Percentiles rank a stretch among this genome's conserved stretches.
These are phyloP conservation scores for Ustilago cynodontis DNA, from an alignment of 1,284 basidiomycete genomes.

Conservation along the genomic window DNA sequence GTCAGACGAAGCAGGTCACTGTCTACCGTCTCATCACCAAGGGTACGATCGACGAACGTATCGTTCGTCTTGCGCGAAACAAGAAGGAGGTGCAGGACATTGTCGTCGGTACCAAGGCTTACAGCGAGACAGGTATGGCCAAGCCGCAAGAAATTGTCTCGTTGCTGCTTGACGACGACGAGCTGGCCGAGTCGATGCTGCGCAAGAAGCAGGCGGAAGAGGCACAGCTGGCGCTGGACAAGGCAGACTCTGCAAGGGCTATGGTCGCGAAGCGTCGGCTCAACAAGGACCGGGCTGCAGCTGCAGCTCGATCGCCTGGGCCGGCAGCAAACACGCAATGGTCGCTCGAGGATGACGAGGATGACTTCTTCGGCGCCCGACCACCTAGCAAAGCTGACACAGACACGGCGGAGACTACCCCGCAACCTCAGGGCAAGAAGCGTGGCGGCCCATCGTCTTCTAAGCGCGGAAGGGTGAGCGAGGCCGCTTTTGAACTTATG, in stretches of 20 bases:
- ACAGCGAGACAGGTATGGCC: conserved; percentile 75
- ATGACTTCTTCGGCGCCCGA: conserved; percentile 67
- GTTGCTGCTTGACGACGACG: conserved; percentile 93
- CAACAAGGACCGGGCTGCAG: conserved; percentile 57
- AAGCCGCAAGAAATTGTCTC: conserved; percentile 98
- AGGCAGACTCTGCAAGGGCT: conserved; percentile 66
- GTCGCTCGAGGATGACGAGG: conserved; percentile 68
- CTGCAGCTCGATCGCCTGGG: conserved; percentile 31
- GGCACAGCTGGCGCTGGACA: conserved; percentile 63
- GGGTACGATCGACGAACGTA: conserved; percentile 98
- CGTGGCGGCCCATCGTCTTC: conserved; percentile 11
- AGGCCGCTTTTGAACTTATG: conserved; percentile 39
- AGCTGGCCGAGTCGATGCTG: conserved; percentile 70
- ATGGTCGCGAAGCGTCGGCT: conserved; percentile 63
- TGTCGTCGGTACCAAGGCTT: conserved; percentile 95
- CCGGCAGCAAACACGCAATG: conserved; percentile 48
- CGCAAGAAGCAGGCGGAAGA: conserved; percentile 69
- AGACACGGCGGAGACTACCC: conserved; percentile 53
- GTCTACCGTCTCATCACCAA: conserved; percentile 96
- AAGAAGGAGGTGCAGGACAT: conserved; percentile 82
- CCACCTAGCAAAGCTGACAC: conserved; percentile 50
- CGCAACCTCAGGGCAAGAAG: conserved; percentile 42
- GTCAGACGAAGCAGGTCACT: conserved; percentile 98
- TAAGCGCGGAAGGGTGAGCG: conserved; percentile 36
- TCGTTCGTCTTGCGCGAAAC: conserved; percentile 76